phyloP scores from a whole-genome alignment of 305 asterid genomes.

The Nicotiana rustica region DNA sequence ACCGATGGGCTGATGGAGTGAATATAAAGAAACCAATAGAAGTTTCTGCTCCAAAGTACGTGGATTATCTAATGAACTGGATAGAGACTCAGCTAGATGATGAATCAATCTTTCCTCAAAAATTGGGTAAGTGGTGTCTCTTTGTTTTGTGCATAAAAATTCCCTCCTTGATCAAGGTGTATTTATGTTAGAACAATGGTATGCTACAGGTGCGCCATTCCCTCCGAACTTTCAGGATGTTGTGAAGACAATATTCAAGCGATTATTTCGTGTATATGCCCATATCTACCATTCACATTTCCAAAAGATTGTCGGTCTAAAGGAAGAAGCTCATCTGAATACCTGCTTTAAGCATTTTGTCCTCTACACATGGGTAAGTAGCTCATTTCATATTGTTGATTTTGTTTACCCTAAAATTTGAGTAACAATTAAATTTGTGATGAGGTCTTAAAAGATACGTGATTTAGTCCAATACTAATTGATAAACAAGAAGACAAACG shows the following conservation, averaged over 20 bases:
- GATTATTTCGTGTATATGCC: slow-evolving; percentile 38
- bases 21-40: slow-evolving; percentile 56
- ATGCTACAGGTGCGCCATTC: slow-evolving; percentile 35
- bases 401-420: no score
- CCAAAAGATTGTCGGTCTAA: slow-evolving; percentile 34
- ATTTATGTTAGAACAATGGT: neutral
- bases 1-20: slow-evolving; percentile 75
- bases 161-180: neutral
- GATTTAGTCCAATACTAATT: no score
- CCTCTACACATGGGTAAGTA: slow-evolving; percentile 39
- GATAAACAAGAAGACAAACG: no score
- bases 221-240: slow-evolving; percentile 38
- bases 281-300: slow-evolving; percentile 42
- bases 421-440: no score
- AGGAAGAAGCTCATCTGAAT: slow-evolving; percentile 43
- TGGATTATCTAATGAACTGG: slow-evolving; percentile 65
- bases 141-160: neutral
- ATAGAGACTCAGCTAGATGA: slow-evolving; percentile 57
- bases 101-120: slow-evolving; percentile 61
- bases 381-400: neutral
- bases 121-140: slow-evolving; percentile 43
- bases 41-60: slow-evolving; percentile 64
- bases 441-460: no score
- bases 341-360: slow-evolving; percentile 44
- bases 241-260: slow-evolving; percentile 31